phyloP scores from a whole-genome alignment of 1,139 yeast species.

The Suhomyces kunorum region DNA sequence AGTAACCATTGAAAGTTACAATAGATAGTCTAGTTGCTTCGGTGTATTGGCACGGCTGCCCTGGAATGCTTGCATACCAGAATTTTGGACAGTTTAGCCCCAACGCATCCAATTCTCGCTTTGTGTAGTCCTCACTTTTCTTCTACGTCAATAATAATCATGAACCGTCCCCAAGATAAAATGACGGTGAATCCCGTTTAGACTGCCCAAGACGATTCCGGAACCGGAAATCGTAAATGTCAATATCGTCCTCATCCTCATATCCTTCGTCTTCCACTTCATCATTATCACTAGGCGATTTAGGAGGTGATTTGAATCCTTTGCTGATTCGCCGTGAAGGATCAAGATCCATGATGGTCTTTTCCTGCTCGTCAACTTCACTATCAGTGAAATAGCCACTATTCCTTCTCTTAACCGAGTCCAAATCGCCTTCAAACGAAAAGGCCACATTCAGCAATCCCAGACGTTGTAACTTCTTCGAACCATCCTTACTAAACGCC shows the following conservation, averaged over 20 bases:
- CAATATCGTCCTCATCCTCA: constrained; percentile 9
- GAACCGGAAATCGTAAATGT: constrained; percentile 10
- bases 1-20: too few species aligned
- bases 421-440: constrained; percentile 6
- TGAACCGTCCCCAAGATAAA: too few species aligned
- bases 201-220: not conserved
- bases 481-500: constrained; percentile 2
- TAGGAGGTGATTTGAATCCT: not conserved
- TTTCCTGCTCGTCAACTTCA: constrained; percentile 2
- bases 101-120: too few species aligned
- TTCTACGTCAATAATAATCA: too few species aligned
- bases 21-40: too few species aligned
- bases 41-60: too few species aligned
- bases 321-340: not conserved
- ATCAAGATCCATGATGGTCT: not conserved
- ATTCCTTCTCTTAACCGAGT: constrained; percentile 8
- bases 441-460: constrained; percentile 8
- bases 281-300: too few species aligned
- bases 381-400: constrained; percentile 14
- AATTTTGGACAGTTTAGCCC: too few species aligned
- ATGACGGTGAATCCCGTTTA: not conserved
- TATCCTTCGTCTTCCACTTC: constrained; percentile 3
- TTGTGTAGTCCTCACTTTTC: too few species aligned
- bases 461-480: constrained; percentile 3
- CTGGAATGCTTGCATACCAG: too few species aligned